These are phyloP conservation scores for Apocynum venetum DNA, from an alignment of 257 asterid species.

Conservation along the genomic window DNA sequence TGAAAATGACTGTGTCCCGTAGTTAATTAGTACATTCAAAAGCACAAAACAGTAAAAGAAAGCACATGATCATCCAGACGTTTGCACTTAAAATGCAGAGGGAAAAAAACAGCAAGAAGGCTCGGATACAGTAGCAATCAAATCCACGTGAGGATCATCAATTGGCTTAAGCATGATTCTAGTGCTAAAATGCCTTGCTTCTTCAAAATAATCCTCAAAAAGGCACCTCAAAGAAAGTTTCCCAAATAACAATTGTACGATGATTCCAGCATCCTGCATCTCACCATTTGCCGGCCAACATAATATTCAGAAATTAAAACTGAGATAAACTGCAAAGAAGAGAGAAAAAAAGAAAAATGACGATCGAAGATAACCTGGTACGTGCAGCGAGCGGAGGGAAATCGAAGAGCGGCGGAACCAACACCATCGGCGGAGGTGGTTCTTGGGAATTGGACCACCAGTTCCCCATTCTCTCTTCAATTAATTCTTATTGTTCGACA, in stretches of 20 bases:
- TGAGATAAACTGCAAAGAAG: neutral
- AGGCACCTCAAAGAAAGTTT: constrained; percentile 74
- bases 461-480: constrained; percentile 48
- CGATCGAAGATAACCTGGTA: constrained; percentile 43
- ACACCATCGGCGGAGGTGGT: constrained; percentile 79
- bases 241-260: constrained; percentile 78
- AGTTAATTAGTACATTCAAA: neutral
- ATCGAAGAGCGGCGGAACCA: constrained; percentile 96
- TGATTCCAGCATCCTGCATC: constrained; percentile 86
- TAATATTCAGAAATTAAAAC: neutral
- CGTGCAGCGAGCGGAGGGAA: constrained; percentile 95
- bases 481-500: too few species aligned
- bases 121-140: constrained; percentile 83
- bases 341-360: neutral
- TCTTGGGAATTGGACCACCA: constrained; percentile 26
- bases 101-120: neutral
- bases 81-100: constrained; percentile 1
- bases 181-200: constrained; percentile 61
- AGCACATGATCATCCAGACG: neutral
- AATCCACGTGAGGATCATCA: constrained; percentile 91
- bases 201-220: constrained; percentile 77
- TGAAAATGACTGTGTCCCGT: neutral
- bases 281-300: neutral
- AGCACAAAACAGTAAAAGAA: neutral
- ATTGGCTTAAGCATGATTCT: constrained; percentile 84